Evolutionary conservation across 2,329 filamentous ascomycete genomes (phyloP), one percentile per base, ranked within the genome.

Genomic region (Cucurbitaria berberidis): DNA sequence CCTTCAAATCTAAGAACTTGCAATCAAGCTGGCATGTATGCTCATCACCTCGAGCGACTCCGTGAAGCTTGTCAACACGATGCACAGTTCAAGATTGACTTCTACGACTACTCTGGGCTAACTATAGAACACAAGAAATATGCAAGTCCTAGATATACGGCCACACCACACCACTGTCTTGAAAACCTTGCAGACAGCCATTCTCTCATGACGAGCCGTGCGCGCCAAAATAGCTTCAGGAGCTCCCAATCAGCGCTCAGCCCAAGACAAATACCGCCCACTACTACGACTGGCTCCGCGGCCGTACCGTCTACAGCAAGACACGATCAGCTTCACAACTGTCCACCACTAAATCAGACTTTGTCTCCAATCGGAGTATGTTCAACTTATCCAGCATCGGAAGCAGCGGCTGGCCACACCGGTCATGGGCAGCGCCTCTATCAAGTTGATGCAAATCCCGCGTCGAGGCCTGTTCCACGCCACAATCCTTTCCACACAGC

Each of bases 41-140:
- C 68, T 6, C 46, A 51, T 13, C 62, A 71, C 30, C 58, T 73
- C 2, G 62, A 67, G 34, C 51, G 58, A 10, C 48, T 73, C 3
- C 48, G 46, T 6, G 64, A 68, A 16, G 49, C 51, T 8, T 66
- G 68, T 19, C 53, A 59, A 15, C 59, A 61, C 16, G 62, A 70
- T 35, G 5, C 47, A 0, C 51, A 57, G 1, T 70, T 68, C 24
- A 44, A 53, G 13, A 72, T 72, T 30, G 62, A 73, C 24, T 61
- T 73, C 18, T 73, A 73, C 48, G 69, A 73, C 29, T 67, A 73
- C 44, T 67, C 61, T 0, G 68, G 69, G n/a, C 54, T 54, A 22
- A 47, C 59, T 4, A 29, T 61, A 6, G 62, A 63, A 29, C 42
- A 60, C 5, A 53, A 63, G 16, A 55, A 62, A 18, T 54, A 62